Evolutionary conservation across 331 rosid genomes (phyloP), one percentile per base, ranked within the genome.

Genomic region (Cucumis variabilis): DNA sequence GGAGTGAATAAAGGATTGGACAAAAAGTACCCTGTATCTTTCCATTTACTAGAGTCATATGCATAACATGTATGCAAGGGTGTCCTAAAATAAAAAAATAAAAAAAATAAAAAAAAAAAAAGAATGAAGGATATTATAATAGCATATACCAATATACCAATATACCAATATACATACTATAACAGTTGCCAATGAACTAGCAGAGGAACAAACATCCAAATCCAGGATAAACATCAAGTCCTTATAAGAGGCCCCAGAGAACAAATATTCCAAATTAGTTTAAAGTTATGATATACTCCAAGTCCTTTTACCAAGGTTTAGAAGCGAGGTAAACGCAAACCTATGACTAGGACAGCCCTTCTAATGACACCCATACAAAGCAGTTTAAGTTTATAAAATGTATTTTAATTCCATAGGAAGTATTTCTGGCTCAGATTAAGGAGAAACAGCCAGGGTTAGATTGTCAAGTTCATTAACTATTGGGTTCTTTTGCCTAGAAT

Each of bases 401-500:
- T 74, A 46, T 74, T 41, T 74, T 41, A 23, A 74, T 74, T 74
- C 30, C 27, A 44, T 74, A 74, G 28, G 58, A 75, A 46, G 30
- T 75, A 25, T 13, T 46, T 46, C 6, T 75, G 17, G 81, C 81
- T 74, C 53, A 44, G 30, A 5, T 74, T 41, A 41, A 74, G 28
- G 58, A 44, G 46, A 11, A 74, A 74, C 21, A 74, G 28, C 23
- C 7, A 14, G 76, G 50, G 11, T 74, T 46, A 23, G 81, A 41
- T 44, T 74, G 23, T 41, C 13, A 74, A 41, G 81, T 17, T n/a
- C 62, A 24, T 23, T 24, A 76, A 46, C 62, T 46, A 41, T 53
- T 46, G 33, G 83, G 65, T 51, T 77, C 23, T 78, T 78, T 78
- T 53, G 66, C 83, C 33, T 50, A 60, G 83, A 78, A n/a, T 27